These are phyloP conservation scores for Aspergillus japonicus DNA, from an alignment of 2,329 filamentous ascomycete genomes.

Conservation along the genomic window DNA sequence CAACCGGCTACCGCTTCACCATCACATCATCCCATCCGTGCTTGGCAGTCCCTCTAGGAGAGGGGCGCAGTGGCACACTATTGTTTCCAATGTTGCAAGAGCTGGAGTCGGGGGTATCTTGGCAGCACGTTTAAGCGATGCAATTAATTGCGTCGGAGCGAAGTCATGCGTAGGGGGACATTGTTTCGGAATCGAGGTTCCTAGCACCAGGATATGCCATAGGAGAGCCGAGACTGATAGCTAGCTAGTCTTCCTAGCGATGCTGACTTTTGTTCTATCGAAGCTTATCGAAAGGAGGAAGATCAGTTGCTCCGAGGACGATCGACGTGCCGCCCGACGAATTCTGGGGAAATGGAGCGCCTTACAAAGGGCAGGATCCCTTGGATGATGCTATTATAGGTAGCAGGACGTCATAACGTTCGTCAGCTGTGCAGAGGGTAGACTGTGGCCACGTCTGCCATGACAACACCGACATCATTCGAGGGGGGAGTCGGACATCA, in stretches of 20 bases:
- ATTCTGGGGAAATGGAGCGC: background rate
- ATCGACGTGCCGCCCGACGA: background rate
- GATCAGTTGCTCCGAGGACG: background rate
- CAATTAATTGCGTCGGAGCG: background rate
- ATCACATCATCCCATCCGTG: background rate
- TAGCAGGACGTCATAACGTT: background rate
- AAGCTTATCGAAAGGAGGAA: background rate
- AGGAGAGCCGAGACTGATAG: background rate
- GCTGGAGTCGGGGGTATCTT: background rate
- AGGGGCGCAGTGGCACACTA: background rate
- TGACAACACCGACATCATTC: background rate
- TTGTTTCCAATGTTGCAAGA: background rate
- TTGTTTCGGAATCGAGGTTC: background rate
- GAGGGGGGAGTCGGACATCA: background rate
- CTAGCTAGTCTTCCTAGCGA: background rate
- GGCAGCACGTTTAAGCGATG: background rate
- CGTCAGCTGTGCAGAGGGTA: background rate
- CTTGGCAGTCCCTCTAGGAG: background rate
- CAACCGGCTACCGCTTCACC: background rate
- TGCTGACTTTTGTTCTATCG: background rate
- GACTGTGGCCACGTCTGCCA: background rate
- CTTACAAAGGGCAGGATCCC: background rate
- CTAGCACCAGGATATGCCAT: background rate
- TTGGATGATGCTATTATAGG: background rate
- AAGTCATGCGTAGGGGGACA: background rate